These are phyloP conservation scores for Phyllosticta citribraziliensis DNA, from an alignment of 2,329 filamentous ascomycete species.

Conservation along the genomic window DNA sequence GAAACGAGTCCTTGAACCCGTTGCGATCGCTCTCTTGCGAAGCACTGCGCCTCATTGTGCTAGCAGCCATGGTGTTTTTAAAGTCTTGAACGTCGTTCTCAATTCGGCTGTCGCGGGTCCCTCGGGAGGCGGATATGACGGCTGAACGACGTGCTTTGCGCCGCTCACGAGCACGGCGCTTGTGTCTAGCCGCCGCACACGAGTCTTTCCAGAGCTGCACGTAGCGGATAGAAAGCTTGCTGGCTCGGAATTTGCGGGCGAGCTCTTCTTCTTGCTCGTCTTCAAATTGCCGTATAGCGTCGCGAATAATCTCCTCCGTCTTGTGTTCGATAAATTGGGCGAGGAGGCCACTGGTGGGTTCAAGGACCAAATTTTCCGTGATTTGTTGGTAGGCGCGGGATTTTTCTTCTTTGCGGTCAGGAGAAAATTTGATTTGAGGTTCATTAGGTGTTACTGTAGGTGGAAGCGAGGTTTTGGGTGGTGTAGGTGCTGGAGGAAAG, in stretches of 20 bases:
- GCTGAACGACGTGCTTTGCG: conserved; percentile 2
- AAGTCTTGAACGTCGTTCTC: conserved; percentile 3
- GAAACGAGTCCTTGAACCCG: conserved; percentile 5
- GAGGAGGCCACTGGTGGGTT: conserved; percentile 31
- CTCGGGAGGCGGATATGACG: neutral
- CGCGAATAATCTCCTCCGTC: conserved; percentile 23
- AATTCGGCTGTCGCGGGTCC: neutral
- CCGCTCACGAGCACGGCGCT: conserved; percentile 8
- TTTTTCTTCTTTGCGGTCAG: neutral
- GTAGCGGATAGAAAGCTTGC: conserved; percentile 3
- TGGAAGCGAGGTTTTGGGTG: neutral
- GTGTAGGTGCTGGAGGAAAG: neutral
- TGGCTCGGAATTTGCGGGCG: conserved; percentile 7
- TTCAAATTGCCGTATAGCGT: conserved; percentile 5
- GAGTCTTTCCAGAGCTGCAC: conserved; percentile 2
- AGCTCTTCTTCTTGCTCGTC: conserved; percentile 1
- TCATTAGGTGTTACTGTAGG: neutral
- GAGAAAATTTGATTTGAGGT: neutral
- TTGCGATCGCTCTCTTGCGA: neutral
- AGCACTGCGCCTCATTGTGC: neutral
- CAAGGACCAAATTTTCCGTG: conserved; percentile 28
- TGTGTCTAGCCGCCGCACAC: conserved; percentile 1
- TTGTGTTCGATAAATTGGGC: conserved; percentile 36
- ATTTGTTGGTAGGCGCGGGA: conserved; percentile 13
- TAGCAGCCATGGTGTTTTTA: conserved; percentile 1